Conservation (phyloP, 257 asterid genomes). For the Capsicum rhomboideum region DNA sequence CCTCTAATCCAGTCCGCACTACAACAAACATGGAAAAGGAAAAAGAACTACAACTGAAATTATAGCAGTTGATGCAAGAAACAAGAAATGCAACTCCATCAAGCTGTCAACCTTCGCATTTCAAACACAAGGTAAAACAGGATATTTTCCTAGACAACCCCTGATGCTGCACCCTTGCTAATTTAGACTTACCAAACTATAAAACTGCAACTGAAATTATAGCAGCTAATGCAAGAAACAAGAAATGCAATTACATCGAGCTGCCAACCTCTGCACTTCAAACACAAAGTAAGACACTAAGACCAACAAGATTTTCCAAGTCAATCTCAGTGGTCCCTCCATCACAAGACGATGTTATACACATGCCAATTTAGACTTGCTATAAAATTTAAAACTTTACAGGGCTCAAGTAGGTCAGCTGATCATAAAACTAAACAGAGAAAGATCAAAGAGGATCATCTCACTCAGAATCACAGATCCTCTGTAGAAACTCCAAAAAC, state of each 20-base stretch:
- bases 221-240: neutral
- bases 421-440: neutral
- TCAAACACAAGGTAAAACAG: neutral
- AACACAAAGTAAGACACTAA: neutral
- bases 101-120: neutral
- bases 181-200: neutral
- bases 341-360: neutral
- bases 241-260: neutral
- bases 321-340: neutral
- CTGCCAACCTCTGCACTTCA: neutral
- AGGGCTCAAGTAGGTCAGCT: neutral
- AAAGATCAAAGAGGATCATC: neutral
- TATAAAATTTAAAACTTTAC: neutral
- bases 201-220: neutral
- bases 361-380: neutral
- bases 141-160: neutral
- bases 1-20: conserved; percentile 14
- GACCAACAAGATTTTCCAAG: neutral
- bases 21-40: neutral
- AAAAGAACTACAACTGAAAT: neutral
- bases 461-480: neutral
- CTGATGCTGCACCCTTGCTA: neutral
- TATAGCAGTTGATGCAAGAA: neutral
- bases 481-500: neutral
- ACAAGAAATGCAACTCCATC: neutral